These are phyloP conservation scores for Strigomonas culicis DNA, from an alignment of 208 protist genomes.

Conservation along the genomic window DNA sequence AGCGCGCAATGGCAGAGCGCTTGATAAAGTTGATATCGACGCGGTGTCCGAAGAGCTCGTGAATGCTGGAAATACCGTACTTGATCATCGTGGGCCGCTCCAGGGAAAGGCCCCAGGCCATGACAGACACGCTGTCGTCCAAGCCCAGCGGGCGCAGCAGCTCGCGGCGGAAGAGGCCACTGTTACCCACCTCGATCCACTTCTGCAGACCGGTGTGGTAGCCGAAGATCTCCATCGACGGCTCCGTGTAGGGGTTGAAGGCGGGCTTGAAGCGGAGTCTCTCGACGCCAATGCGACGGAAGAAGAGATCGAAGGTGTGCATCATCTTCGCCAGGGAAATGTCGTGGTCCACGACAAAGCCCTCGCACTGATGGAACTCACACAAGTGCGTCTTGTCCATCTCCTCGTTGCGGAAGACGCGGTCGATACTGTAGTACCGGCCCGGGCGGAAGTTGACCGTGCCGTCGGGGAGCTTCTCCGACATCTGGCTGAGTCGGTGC, in stretches of 20 bases:
- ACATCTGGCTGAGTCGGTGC: slow-evolving; percentile 90
- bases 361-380: slow-evolving; percentile 99
- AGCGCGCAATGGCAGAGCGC: slow-evolving; percentile 79
- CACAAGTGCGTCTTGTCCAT: slow-evolving; percentile 99
- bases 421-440: slow-evolving; percentile 99
- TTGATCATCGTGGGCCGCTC: slow-evolving; percentile 99
- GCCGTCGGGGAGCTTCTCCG: slow-evolving; percentile 39
- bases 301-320: slow-evolving; percentile 98
- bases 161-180: slow-evolving; percentile 98
- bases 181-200: slow-evolving; percentile 99
- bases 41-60: slow-evolving; percentile 98
- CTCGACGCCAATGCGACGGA: slow-evolving; percentile 95
- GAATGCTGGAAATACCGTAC: slow-evolving; percentile 98
- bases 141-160: slow-evolving; percentile 99
- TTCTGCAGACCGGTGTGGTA: slow-evolving; percentile 95
- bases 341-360: slow-evolving; percentile 97
- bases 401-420: slow-evolving; percentile 99
- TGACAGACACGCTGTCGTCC: slow-evolving; percentile 95
- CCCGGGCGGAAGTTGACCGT: slow-evolving; percentile 90
- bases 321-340: slow-evolving; percentile 99
- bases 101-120: slow-evolving; percentile 99
- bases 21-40: slow-evolving; percentile 89
- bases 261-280: slow-evolving; percentile 99
- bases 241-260: slow-evolving; percentile 99
- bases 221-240: slow-evolving; percentile 99